phyloP scores from a whole-genome alignment of 495 filamentous ascomycete species.

The Pyronema domesticum region DNA sequence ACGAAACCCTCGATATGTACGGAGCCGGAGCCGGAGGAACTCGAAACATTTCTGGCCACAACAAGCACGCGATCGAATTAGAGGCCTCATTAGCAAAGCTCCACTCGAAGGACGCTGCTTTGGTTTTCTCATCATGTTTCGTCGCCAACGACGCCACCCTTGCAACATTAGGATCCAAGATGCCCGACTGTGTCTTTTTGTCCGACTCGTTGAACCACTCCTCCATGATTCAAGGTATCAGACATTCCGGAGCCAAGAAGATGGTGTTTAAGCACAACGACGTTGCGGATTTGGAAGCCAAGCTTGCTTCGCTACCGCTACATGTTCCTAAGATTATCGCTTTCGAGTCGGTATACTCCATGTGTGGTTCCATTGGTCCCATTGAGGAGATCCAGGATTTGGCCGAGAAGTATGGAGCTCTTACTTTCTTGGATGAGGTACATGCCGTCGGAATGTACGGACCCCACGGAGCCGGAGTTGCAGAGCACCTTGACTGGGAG shows the following conservation, averaged over 20 bases:
- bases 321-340: conserved; percentile 92
- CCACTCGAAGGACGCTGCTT: conserved; percentile 66
- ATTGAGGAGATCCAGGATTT: conserved; percentile 91
- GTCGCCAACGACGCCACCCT: conserved; percentile 97
- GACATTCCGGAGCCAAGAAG: conserved; percentile 89
- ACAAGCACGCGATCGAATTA: conserved; percentile 74
- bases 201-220: conserved; percentile 94
- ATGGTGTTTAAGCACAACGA: conserved; percentile 99
- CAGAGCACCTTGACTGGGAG: conserved; percentile 91
- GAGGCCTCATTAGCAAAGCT: conserved; percentile 75
- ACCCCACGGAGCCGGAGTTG: conserved; percentile 86
- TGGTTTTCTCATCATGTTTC: conserved; percentile 94
- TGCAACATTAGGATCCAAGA: conserved; percentile 84
- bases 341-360: conserved; percentile 98
- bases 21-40: conserved; percentile 92
- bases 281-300: conserved; percentile 68
- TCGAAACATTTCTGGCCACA: conserved; percentile 94
- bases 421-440: conserved; percentile 96
- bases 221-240: conserved; percentile 99
- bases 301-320: conserved; percentile 68
- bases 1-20: conserved; percentile 83
- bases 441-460: conserved; percentile 99
- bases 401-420: conserved; percentile 89
- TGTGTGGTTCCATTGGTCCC: conserved; percentile 93
- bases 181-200: conserved; percentile 88